Conservation (phyloP, 495 filamentous ascomycete genomes). For the Aspergillus kassunensis region DNA sequence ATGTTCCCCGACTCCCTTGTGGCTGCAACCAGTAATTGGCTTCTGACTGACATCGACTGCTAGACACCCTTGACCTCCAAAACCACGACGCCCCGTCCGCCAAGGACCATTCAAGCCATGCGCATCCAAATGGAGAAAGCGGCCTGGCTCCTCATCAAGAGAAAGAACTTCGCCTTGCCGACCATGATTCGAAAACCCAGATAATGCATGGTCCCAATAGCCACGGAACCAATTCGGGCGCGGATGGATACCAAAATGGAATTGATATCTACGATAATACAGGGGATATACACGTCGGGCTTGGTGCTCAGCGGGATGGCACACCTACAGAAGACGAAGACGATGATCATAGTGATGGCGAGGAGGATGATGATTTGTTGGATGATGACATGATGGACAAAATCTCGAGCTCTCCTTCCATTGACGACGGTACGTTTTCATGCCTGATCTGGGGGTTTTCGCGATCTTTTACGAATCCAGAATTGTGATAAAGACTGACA, state of each 20-base stretch:
- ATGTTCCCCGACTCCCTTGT: no score
- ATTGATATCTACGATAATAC: conserved; percentile 42
- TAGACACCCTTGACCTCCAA: conserved; percentile 96
- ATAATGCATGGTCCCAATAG: conserved; percentile 48
- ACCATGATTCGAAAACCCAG: conserved; percentile 69
- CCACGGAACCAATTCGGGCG: conserved; percentile 39
- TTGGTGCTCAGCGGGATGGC: conserved; percentile 46
- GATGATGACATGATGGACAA: conserved; percentile 96
- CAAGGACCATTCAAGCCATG: conserved; percentile 64
- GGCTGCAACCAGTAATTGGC: no score
- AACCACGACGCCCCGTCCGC: conserved; percentile 75
- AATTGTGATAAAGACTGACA: conserved; percentile 53
- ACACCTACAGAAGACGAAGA: conserved; percentile 39
- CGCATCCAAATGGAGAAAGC: conserved; percentile 46
- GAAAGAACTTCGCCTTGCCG: conserved; percentile 71
- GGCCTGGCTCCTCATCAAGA: conserved; percentile 82
- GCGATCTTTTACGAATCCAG: not conserved
- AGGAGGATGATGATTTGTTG: conserved; percentile 71
- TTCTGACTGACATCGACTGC: not conserved
- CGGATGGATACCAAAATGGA: conserved; percentile 45
- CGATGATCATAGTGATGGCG: conserved; percentile 66
- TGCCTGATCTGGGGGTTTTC: not conserved
- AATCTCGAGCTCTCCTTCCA: conserved; percentile 96
- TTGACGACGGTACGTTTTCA: conserved; percentile 87
- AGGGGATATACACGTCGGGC: conserved; percentile 29